These are phyloP conservation scores for Plectosphaerella plurivora DNA, from an alignment of 2,329 filamentous ascomycete genomes.

Conservation along the genomic window DNA sequence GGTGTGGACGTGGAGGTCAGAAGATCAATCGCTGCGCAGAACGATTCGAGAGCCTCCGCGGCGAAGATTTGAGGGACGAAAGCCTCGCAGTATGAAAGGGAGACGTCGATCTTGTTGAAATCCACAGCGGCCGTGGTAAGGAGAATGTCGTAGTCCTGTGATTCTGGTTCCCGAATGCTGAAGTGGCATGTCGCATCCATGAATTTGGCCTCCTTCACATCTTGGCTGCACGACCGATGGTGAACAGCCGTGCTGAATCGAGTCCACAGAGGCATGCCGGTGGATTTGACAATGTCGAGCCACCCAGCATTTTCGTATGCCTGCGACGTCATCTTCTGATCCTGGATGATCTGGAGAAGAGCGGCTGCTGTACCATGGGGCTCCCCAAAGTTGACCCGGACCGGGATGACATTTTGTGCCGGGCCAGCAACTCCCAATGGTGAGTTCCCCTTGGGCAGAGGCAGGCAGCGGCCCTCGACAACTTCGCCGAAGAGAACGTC, in stretches of 20 bases:
- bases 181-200: conserved; percentile 41
- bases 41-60: conserved; percentile 37
- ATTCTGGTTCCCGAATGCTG: conserved; percentile 31
- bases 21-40: conserved; percentile 39
- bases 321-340: conserved; percentile 41
- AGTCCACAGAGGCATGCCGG: conserved; percentile 36
- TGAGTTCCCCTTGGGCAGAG: conserved; percentile 47
- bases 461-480: conserved; percentile 41
- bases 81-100: conserved; percentile 40
- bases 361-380: conserved; percentile 40
- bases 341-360: conserved; percentile 43
- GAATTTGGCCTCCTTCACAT: conserved; percentile 36
- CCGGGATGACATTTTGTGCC: conserved; percentile 40
- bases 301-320: conserved; percentile 48
- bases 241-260: conserved; percentile 51
- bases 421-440: conserved; percentile 46
- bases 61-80: conserved; percentile 36
- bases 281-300: conserved; percentile 42
- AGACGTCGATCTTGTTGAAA: conserved; percentile 32
- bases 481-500: conserved; percentile 56
- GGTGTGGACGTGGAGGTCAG: conserved; percentile 42
- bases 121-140: conserved; percentile 34
- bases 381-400: conserved; percentile 42
- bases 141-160: conserved; percentile 39
- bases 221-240: conserved; percentile 39